phyloP scores from a whole-genome alignment of 306 rosid species.

The Chamaecrista fasciculata region DNA sequence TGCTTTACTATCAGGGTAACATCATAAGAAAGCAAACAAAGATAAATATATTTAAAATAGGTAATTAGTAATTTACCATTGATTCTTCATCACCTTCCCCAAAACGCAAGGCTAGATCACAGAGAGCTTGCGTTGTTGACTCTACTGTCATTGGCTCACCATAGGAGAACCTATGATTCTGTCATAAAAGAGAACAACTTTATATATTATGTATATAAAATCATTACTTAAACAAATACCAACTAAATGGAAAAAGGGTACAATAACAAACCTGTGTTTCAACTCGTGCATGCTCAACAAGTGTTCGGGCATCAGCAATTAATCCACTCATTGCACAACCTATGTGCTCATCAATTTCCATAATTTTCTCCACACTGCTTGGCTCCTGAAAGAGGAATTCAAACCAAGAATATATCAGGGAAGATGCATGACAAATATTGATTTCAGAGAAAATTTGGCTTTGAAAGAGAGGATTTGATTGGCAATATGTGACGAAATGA shows the following conservation, averaged over 20 bases:
- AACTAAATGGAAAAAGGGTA: background rate
- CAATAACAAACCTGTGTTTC: constrained; percentile 74
- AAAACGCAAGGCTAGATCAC: constrained; percentile 92
- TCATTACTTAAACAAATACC: constrained; percentile 9
- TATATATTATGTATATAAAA: constrained; percentile 18
- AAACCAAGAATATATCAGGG: background rate
- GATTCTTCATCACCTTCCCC: constrained; percentile 99
- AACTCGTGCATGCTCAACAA: constrained; percentile 97
- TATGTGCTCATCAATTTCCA: constrained; percentile 94
- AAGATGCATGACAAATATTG: background rate
- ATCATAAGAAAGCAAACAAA: background rate
- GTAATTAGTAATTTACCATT: constrained; percentile 55
- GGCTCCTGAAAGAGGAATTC: constrained; percentile 71
- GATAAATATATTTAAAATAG: background rate
- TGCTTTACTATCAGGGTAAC: background rate
- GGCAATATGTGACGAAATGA: background rate
- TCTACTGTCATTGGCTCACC: constrained; percentile 98
- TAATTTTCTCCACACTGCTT: constrained; percentile 94
- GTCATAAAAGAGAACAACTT: no score
- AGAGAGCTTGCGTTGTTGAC: constrained; percentile 95
- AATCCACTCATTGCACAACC: constrained; percentile 99
- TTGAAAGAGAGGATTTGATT: background rate
- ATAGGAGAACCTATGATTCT: constrained; percentile 96
- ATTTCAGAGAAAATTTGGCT: background rate
- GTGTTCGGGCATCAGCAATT: constrained; percentile 98